Conservation (phyloP, 1,139 yeast species). For the Suhomyces atakaporum region DNA sequence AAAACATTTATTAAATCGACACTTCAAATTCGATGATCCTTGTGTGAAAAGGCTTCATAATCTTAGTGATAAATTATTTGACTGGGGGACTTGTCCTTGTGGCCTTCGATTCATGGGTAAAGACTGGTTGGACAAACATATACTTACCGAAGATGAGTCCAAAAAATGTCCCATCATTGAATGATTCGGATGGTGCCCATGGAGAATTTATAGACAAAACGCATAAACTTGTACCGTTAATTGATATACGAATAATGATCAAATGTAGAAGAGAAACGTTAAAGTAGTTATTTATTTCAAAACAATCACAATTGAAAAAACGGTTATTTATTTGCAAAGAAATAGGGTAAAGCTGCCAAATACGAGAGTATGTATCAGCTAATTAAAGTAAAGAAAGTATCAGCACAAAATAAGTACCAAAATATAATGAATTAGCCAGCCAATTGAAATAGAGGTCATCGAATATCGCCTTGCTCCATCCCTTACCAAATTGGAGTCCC, state of each 20-base stretch:
- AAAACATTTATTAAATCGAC: conserved; percentile 65
- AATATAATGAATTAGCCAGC: no score
- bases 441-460: no score
- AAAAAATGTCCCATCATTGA: conserved; percentile 32
- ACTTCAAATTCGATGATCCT: conserved; percentile 56
- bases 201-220: background rate
- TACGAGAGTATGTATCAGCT: no score
- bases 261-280: conserved; percentile 1
- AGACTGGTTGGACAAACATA: conserved; percentile 60
- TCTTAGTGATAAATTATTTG: conserved; percentile 53
- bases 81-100: conserved; percentile 60
- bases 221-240: no score
- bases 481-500: no score
- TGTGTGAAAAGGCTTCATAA: conserved; percentile 52
- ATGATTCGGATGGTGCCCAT: background rate
- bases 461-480: no score
- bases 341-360: no score
- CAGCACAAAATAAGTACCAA: no score
- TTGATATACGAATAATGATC: background rate
- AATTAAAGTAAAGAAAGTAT: no score
- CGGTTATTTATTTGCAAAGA: no score
- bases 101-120: conserved; percentile 52
- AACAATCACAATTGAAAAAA: no score
- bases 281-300: background rate
- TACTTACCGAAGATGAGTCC: conserved; percentile 35